phyloP scores from a whole-genome alignment of 257 asterid genomes.

The Phtheirospermum japonicum region DNA sequence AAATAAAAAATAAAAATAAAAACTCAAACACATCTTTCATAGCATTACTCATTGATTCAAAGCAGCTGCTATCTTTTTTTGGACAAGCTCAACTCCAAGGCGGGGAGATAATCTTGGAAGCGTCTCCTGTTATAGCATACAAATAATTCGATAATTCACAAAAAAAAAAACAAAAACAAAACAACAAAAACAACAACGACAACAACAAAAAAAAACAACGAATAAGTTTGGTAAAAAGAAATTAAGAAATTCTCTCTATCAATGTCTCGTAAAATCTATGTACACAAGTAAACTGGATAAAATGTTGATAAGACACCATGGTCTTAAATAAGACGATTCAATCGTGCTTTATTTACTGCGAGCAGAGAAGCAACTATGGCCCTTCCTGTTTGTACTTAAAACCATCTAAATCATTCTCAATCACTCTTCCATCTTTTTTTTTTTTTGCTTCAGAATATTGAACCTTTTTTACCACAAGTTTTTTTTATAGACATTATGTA shows the following conservation, averaged over 20 bases:
- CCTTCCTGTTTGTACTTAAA: not conserved
- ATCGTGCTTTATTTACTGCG: no score
- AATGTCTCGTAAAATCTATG: no score
- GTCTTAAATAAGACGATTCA: no score
- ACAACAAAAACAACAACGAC: no score
- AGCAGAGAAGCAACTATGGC: not conserved
- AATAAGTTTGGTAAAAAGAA: not conserved
- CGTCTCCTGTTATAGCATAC: conserved; percentile 46
- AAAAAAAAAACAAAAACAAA: no score
- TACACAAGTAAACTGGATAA: no score
- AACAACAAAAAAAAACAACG: no score
- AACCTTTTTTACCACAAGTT: not conserved
- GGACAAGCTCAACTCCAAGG: conserved; percentile 70
- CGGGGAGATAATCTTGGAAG: conserved; percentile 94
- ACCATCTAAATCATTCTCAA: conserved; percentile 1
- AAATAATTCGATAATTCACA: not conserved
- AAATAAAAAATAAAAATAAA: not conserved
- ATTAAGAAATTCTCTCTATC: no score
- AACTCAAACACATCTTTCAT: not conserved
- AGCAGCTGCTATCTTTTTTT: conserved; percentile 75
- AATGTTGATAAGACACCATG: not conserved
- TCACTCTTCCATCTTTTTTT: not conserved
- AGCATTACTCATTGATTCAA: conserved; percentile 31
- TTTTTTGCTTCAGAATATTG: not conserved
- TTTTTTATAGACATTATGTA: not conserved